These are phyloP conservation scores for Zalerion maritima DNA, from an alignment of 495 filamentous ascomycete species.

Conservation along the genomic window DNA sequence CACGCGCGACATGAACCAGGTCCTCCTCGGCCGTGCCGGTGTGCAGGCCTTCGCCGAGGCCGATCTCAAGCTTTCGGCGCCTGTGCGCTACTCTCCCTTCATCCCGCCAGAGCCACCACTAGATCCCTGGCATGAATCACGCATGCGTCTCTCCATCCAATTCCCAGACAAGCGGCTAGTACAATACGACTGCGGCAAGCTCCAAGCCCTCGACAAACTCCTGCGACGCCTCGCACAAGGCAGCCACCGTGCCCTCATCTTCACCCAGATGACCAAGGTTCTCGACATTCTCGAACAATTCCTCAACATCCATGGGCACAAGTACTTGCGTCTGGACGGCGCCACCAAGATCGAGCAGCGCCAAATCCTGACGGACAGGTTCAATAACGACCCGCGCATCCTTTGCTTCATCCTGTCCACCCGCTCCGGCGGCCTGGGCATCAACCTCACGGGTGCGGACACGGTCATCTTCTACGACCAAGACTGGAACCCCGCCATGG, in stretches of 20 bases:
- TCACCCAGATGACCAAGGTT: constrained; percentile 99
- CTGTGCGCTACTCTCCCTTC: constrained; percentile 29
- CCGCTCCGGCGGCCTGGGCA: constrained; percentile 86
- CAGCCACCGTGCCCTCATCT: constrained; percentile 88
- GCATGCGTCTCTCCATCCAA: constrained; percentile 83
- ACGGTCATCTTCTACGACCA: constrained; percentile 99
- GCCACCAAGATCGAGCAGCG: constrained; percentile 89
- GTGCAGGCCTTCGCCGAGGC: constrained; percentile 44
- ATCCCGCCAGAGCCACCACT: constrained; percentile 35
- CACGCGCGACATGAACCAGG: constrained; percentile 56
- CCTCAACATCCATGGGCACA: constrained; percentile 93
- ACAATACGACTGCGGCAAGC: constrained; percentile 95
- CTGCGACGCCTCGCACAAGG: constrained; percentile 77
- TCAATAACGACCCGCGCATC: constrained; percentile 89
- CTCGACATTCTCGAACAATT: constrained; percentile 96
- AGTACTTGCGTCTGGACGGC: constrained; percentile 90
- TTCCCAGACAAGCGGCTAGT: constrained; percentile 93
- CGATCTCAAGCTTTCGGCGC: constrained; percentile 28
- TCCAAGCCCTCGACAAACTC: constrained; percentile 78
- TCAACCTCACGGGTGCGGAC: constrained; percentile 92
- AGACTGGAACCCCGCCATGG: constrained; percentile 99
- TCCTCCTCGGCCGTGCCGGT: constrained; percentile 45
- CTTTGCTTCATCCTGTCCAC: constrained; percentile 90
- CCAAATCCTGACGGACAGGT: constrained; percentile 88
- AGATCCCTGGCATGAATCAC: constrained; percentile 88